Conservation (phyloP, 2,329 filamentous ascomycete species). For the Microsporum canis region DNA sequence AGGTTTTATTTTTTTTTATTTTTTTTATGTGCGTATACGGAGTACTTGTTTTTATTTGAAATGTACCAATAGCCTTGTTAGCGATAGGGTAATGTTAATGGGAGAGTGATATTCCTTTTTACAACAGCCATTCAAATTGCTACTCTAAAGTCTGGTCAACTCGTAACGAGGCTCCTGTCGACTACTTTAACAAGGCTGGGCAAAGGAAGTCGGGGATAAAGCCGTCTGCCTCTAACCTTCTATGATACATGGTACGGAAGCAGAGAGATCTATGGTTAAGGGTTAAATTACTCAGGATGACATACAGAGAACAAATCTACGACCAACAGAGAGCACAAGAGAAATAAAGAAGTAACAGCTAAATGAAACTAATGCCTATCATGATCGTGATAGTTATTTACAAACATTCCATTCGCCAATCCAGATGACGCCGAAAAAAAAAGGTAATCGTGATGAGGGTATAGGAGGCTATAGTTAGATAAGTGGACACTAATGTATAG, state of each 20-base stretch:
- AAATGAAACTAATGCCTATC: neutral
- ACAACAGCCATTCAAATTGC: no score
- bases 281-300: neutral
- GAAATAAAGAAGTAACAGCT: neutral
- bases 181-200: no score
- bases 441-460: neutral
- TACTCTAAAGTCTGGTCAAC: no score
- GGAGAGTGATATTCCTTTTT: no score
- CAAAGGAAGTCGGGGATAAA: no score
- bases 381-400: conserved; percentile 2
- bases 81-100: no score
- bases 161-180: no score
- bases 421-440: neutral
- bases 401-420: neutral
- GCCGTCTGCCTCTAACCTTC: neutral
- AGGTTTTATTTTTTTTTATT: no score
- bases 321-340: neutral
- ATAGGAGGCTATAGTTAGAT: neutral
- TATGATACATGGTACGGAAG: neutral
- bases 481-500: neutral
- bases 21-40: no score
- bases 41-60: no score
- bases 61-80: no score
- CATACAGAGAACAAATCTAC: neutral
- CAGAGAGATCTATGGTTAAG: neutral